Base-by-base conservation (phyloP, 352 stramenopile species). In the Pilasporangium apinafurcum region DNA sequence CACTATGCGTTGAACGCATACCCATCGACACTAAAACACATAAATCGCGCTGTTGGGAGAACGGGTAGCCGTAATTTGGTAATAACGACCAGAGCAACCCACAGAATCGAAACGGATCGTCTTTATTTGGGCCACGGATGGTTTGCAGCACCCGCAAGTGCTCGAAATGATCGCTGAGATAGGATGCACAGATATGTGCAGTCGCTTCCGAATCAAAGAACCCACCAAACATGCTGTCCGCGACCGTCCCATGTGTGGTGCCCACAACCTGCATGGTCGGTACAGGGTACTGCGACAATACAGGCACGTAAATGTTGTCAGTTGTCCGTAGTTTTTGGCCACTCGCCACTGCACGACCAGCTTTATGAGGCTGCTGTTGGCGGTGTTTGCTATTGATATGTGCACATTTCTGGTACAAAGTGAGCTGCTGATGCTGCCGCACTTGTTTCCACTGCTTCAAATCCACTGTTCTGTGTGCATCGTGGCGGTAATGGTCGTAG, bases 371-470 rank as follows among this genome's bases (percentile, higher is more conserved):
- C 51, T 46, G 17, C 53, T 9, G 56, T 57, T 26, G 40, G 32
- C 29, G 60, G 24, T 0, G 44, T 53, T 18, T 64, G 56, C 22
- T 64, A 46, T 5, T 64, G 44, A 18, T 64, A 5, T 40, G 48
- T 2, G 58, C 51, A 7, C 59, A 51, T 31, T 72, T 62, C 28
- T 70, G 72, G 44, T 70, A 72, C 2, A 62, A 49, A 14, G 62
- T 59, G 44, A 76, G 56, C 21, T 69, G 66, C 32, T 58, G 51
- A 16, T 60, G 43, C 4, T 48, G 61, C 37, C 50, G 55, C 28
- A 67, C 50, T 25, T 68, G 37, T 43, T 62, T 69, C 65, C 65
- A 76, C 37, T 76, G 51, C 21, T 62, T 40, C 18, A 57, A 47
- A 13, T 71, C 56, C 2, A 61, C 38, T 2, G 26, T 42, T 27